A percentile compares a stretch with the other conserved stretches of the same genome.
These are phyloP conservation scores for Malbranchea zuffiana DNA, from an alignment of 2,329 filamentous ascomycete genomes.

Conservation along the genomic window DNA sequence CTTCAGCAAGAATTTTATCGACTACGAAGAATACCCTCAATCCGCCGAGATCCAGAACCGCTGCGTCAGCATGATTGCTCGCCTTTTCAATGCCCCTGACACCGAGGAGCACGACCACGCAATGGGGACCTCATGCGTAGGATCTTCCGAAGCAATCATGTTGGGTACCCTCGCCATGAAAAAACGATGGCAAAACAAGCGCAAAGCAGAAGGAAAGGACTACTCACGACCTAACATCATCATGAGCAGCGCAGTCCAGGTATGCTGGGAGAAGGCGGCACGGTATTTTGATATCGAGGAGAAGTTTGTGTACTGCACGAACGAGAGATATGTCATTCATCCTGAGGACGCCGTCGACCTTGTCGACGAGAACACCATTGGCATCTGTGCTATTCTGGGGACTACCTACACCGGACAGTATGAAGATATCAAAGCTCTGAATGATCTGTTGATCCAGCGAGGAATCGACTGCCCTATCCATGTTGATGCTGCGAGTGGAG, in stretches of 20 bases:
- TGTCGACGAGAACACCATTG: constrained; percentile 65
- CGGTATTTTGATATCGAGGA: constrained; percentile 91
- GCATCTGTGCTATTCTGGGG: constrained; percentile 82
- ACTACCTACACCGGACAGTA: constrained; percentile 95
- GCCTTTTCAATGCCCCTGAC: constrained; percentile 70
- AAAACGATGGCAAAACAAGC: constrained; percentile 81
- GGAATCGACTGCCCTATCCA: constrained; percentile 77
- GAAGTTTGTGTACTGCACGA: constrained; percentile 58
- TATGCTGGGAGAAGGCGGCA: constrained; percentile 90
- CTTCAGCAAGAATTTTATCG: constrained; percentile 91
- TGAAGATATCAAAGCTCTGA: constrained; percentile 85
- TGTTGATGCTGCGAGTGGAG: constrained; percentile 83
- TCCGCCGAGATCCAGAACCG: constrained; percentile 82
- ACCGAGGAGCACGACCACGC: constrained; percentile 48
- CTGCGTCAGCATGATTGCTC: constrained; percentile 81
- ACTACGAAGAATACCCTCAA: constrained; percentile 76
- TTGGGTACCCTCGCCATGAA: constrained; percentile 69
- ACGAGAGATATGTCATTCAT: constrained; percentile 53
- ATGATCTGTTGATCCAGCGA: constrained; percentile 68
- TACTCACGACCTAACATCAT: constrained; percentile 75
- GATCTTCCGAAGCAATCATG: constrained; percentile 63
- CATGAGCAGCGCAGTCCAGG: constrained; percentile 93
- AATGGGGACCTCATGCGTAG: constrained; percentile 79
- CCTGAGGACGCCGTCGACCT: constrained; percentile 51
- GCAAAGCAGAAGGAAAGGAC: constrained; percentile 71